Conservation (phyloP, 306 rosid genomes). For the Prunus mume region DNA sequence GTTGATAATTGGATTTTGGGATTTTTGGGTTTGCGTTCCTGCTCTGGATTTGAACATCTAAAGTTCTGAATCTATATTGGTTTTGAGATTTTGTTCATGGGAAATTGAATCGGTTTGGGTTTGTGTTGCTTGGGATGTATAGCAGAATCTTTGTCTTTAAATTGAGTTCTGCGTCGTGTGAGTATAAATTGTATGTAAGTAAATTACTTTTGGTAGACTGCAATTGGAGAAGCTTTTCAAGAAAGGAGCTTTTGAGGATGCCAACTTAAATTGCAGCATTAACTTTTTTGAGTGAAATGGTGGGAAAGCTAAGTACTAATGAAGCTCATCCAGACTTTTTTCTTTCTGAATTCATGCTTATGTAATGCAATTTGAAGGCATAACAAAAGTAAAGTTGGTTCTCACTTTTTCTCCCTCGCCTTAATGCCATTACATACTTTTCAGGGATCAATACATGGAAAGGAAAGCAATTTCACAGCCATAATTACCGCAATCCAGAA, state of each 20-base stretch:
- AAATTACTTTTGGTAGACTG: neutral
- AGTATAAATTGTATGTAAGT: neutral
- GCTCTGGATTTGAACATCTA: neutral
- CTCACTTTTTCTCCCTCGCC: neutral
- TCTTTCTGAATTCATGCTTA: neutral
- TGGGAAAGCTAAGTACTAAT: neutral
- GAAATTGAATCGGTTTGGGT: neutral
- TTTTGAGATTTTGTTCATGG: neutral
- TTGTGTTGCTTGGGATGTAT: neutral
- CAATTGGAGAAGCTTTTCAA: too few relatives aligned
- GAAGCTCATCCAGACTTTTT: neutral
- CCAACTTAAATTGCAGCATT: neutral
- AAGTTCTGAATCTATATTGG: neutral
- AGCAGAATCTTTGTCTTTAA: too few relatives aligned
- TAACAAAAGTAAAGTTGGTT: neutral
- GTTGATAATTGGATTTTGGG: neutral
- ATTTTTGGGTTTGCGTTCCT: neutral
- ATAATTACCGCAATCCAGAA: conserved; percentile 42
- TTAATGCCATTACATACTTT: neutral
- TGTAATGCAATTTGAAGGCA: neutral
- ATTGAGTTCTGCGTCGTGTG: neutral
- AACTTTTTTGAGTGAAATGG: neutral
- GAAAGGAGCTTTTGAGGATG: neutral
- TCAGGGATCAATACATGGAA: conserved; percentile 43
- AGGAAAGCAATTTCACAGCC: conserved; percentile 48